A percentile compares a stretch with the other conserved stretches of the same genome.
Conservation (phyloP, 352 stramenopile species). For the Phytophthora capsici region DNA sequence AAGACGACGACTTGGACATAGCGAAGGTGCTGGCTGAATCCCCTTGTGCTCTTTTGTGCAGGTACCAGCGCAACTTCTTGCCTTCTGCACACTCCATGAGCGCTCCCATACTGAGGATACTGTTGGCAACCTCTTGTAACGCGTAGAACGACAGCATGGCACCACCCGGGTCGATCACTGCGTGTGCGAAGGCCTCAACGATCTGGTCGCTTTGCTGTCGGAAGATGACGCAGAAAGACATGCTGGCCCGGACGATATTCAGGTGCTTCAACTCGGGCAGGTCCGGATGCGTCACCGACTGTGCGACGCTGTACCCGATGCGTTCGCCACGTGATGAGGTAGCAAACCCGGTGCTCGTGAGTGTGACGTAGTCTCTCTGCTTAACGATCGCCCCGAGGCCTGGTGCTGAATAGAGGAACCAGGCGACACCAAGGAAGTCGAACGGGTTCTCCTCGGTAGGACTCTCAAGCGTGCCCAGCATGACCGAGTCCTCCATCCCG, state of each 20-base stretch:
- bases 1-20: constrained; percentile 33
- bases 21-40: constrained; percentile 16
- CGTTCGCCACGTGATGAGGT: constrained; percentile 50
- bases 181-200: constrained; percentile 53
- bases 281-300: constrained; percentile 56
- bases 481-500: constrained; percentile 44
- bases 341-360: constrained; percentile 37
- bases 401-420: constrained; percentile 50
- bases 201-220: constrained; percentile 43
- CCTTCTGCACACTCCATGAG: constrained; percentile 47
- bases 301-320: constrained; percentile 48
- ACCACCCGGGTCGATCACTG: constrained; percentile 46
- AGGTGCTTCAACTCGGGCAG: constrained; percentile 45
- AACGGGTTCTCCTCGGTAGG: constrained; percentile 48
- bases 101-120: constrained; percentile 35
- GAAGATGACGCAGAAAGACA: constrained; percentile 52
- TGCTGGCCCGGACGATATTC: constrained; percentile 45
- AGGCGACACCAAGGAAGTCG: constrained; percentile 49
- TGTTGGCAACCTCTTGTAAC: constrained; percentile 35
- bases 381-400: constrained; percentile 37
- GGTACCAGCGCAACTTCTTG: constrained; percentile 65
- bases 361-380: constrained; percentile 51
- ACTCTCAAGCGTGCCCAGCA: constrained; percentile 46
- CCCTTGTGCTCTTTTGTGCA: constrained; percentile 28
- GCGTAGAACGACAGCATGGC: constrained; percentile 48